These are phyloP conservation scores for Tylopilus subfusipes DNA, from an alignment of 768 basidiomycete genomes.

Conservation along the genomic window DNA sequence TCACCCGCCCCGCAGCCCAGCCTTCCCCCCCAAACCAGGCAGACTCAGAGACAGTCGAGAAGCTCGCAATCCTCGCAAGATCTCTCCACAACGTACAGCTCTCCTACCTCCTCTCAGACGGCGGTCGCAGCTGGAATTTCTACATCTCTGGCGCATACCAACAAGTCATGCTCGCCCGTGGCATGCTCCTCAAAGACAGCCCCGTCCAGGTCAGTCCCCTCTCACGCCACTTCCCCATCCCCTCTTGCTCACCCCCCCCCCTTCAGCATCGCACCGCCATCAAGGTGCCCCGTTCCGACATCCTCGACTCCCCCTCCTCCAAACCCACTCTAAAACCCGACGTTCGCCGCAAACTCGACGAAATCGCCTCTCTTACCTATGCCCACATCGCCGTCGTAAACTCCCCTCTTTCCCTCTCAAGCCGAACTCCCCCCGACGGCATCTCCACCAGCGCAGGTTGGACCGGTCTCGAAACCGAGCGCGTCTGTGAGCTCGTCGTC, in stretches of 20 bases:
- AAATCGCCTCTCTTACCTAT: conserved; percentile 88
- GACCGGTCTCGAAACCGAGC: conserved; percentile 90
- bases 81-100: conserved; percentile 80
- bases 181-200: conserved; percentile 84
- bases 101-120: conserved; percentile 71
- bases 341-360: conserved; percentile 83
- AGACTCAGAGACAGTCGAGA: conserved; percentile 73
- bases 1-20: conserved; percentile 38
- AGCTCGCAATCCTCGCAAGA: conserved; percentile 76
- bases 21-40: conserved; percentile 35
- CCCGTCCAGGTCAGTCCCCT: conserved; percentile 65
- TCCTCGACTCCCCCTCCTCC: conserved; percentile 79
- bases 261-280: conserved; percentile 82
- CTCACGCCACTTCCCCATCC: neutral
- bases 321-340: conserved; percentile 79
- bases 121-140: conserved; percentile 76
- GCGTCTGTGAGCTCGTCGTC: conserved; percentile 89
- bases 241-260: conserved; percentile 15
- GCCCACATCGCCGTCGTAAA: conserved; percentile 95
- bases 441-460: conserved; percentile 76
- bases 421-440: conserved; percentile 72
- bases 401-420: conserved; percentile 69
- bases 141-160: conserved; percentile 88
- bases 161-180: conserved; percentile 88
- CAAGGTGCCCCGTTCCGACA: conserved; percentile 89